Conservation (phyloP, 179 eudicot genomes). For the Actinidia arguta region DNA sequence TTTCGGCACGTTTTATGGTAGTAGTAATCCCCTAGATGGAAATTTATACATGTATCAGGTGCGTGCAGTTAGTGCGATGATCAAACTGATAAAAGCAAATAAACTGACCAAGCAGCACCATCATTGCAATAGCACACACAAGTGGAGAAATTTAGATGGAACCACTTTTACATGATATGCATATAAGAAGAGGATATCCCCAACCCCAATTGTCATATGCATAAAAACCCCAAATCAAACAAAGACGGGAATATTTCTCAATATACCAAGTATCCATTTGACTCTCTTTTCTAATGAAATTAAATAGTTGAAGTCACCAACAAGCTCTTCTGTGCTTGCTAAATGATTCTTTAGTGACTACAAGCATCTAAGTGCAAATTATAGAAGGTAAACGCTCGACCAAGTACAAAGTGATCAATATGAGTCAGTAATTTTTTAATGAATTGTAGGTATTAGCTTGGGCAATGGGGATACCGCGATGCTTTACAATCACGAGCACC, state of each 20-base stretch:
- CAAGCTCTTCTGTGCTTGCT: background rate
- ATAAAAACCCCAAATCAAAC: background rate
- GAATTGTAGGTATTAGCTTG: too few species aligned
- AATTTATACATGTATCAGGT: background rate
- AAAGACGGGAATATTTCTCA: background rate
- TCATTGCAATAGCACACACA: background rate
- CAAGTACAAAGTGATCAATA: background rate
- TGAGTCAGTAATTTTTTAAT: background rate
- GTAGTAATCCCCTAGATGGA: background rate
- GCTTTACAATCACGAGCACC: too few species aligned
- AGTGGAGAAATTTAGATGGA: background rate
- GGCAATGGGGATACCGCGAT: too few species aligned
- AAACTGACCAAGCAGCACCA: slow-evolving; percentile 1
- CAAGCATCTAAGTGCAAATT: background rate
- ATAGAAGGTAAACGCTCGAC: background rate
- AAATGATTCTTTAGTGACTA: background rate
- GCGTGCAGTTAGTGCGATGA: background rate
- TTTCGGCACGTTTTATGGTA: background rate
- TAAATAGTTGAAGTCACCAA: background rate
- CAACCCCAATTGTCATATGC: too few species aligned
- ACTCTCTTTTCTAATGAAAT: background rate
- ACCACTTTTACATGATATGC: too few species aligned
- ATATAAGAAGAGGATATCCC: too few species aligned
- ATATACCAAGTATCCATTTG: background rate
- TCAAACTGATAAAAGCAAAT: slow-evolving; percentile 1